These are phyloP conservation scores for Xanthoconium purpureum DNA, from an alignment of 768 basidiomycete species.

Conservation along the genomic window DNA sequence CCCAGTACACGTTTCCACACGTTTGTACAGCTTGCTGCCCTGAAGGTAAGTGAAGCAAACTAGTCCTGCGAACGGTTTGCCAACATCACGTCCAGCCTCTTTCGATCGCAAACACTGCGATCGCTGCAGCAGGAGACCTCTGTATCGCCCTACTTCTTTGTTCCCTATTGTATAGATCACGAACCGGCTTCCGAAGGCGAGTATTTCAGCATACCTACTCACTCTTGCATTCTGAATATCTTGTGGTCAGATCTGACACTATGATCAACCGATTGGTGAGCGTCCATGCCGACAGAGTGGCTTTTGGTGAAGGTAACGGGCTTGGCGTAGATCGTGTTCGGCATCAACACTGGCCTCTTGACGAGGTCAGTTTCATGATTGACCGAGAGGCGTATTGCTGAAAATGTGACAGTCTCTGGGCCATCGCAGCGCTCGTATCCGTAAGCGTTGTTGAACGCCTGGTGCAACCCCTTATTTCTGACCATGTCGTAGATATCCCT, in stretches of 20 bases:
- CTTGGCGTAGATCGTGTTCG: conserved; percentile 44
- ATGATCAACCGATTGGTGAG: conserved; percentile 46
- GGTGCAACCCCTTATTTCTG: background rate
- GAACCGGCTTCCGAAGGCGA: conserved; percentile 50
- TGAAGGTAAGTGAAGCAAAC: conserved; percentile 37
- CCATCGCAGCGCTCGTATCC: background rate
- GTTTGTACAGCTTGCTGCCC: conserved; percentile 34
- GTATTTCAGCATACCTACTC: background rate
- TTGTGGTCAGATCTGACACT: conserved; percentile 38
- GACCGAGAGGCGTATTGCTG: background rate
- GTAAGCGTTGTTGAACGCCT: conserved; percentile 13
- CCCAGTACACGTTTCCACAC: conserved; percentile 31
- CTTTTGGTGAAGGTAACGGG: background rate
- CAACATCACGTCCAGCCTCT: conserved; percentile 25
- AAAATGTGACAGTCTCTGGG: conserved; percentile 28
- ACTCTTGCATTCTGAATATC: background rate
- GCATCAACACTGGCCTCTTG: conserved; percentile 41
- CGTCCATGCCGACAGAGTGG: background rate
- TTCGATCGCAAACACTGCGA: conserved; percentile 50
- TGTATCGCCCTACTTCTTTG: conserved; percentile 49
- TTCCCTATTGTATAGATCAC: conserved; percentile 42
- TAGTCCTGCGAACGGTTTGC: background rate
- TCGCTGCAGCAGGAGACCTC: conserved; percentile 46
- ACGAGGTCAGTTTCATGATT: conserved; percentile 26
- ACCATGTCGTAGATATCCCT: background rate